Base-by-base conservation (phyloP, 2,329 filamentous ascomycete genomes). In the Metarhizium sp. region DNA sequence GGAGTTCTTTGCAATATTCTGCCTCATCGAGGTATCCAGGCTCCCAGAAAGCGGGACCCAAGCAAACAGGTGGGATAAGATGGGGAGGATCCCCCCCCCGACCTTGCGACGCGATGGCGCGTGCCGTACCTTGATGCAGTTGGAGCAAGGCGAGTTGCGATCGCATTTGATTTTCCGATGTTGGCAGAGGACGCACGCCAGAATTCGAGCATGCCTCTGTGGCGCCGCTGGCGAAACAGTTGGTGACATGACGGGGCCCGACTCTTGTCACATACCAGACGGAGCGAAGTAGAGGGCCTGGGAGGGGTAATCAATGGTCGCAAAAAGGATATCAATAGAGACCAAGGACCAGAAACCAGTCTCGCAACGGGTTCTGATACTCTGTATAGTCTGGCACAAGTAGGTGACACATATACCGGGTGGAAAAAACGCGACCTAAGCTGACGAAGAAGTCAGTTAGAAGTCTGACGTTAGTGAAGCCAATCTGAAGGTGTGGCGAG, bases 151-250 rank as follows among this genome's bases (percentile, higher is more conserved):
- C 45, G 77, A 80, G 46, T 75, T 76, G 58, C 80, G 75, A 62
- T 84, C 80, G 67, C 81, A 84, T 66, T 81, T 82, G 68, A 83
- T 83, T 69, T 84, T 84, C 62, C 81, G 76, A 63, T 80, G 78
- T 64, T 84, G 80, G 63, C 80, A 84, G 42, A 82, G 70, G 20
- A 80, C 77, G 60, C 80, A 81, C 20, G 78, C 78, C 56, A 81
- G 68, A 50, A 80, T 73, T 60, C 78, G 70, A 14, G 71, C 67
- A 13, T 72, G 67, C 64, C 75, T 78, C 55, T 67, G 66, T 51
- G 64, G 60, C 36, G 60, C 61, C 4, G 53, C 58, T 8, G 64
- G 60, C 38, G 64, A 58, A 16, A 59, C 55, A 56, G 61, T 60
- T 50, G 62, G 63, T 58, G 69, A 70, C 70, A 71, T 72, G 58